Percentiles rank a stretch among this genome's conserved stretches.
These are phyloP conservation scores for Peronospora tabacina DNA, from an alignment of 352 stramenopile species.

Conservation along the genomic window DNA sequence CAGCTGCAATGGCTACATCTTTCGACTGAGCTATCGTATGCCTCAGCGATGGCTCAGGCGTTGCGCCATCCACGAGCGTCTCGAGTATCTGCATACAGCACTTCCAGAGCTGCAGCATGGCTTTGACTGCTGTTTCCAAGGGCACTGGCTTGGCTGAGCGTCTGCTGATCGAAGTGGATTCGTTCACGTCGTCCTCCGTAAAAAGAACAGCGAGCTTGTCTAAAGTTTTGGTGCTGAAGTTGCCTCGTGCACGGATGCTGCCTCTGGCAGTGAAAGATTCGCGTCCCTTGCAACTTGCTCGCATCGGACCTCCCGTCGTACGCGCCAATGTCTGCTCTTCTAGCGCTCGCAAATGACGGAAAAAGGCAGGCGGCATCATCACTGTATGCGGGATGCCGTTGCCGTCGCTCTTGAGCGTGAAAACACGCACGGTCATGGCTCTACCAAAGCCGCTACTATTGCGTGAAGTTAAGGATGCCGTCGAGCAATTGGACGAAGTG, in stretches of 20 bases:
- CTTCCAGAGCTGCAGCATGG: conserved; percentile 54
- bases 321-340: conserved; percentile 23
- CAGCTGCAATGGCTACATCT: conserved; percentile 12
- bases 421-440: conserved; percentile 8
- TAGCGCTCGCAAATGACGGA: conserved; percentile 29
- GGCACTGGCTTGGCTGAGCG: conserved; percentile 29
- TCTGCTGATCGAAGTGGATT: conserved; percentile 21
- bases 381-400: conserved; percentile 19
- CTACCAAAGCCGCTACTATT: conserved; percentile 15
- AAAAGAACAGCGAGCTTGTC: conserved; percentile 33
- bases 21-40: conserved; percentile 27
- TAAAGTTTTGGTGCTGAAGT: conserved; percentile 30
- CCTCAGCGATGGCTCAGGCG: conserved; percentile 16
- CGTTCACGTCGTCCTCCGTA: conserved; percentile 28
- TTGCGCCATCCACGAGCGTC: conserved; percentile 25
- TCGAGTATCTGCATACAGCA: conserved; percentile 44
- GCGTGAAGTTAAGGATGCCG: conserved; percentile 22
- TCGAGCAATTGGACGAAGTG: conserved; percentile 27
- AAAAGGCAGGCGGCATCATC: conserved; percentile 31
- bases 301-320: conserved; percentile 15
- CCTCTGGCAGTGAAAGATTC: conserved; percentile 11
- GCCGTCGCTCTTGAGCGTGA: conserved; percentile 17
- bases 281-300: conserved; percentile 15
- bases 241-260: conserved; percentile 13
- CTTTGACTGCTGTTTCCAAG: conserved; percentile 30